Evolutionary conservation across 768 basidiomycete genomes (phyloP).

Genomic region (Psilocybe cyanescens): DNA sequence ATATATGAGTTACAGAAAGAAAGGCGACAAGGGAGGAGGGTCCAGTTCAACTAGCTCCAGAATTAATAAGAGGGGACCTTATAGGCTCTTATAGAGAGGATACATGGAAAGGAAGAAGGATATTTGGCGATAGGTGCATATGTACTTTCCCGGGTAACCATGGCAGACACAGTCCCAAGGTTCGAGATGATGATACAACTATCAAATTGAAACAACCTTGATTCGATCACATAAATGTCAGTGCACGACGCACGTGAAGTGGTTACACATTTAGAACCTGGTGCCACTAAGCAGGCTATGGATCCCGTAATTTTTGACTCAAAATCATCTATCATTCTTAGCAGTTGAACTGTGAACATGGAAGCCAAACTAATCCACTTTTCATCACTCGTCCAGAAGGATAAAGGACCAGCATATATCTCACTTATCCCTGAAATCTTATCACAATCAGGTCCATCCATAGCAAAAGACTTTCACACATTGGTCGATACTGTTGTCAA

Average conservation of each 20-base stretch:
- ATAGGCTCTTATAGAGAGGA: neutral
- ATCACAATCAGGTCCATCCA: conserved; percentile 48
- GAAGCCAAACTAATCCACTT: conserved; percentile 68
- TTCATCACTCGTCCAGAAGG: conserved; percentile 73
- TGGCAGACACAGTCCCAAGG: conserved; percentile 2
- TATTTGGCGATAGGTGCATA: neutral
- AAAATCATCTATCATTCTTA: neutral
- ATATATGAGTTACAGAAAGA: neutral
- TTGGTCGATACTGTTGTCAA: conserved; percentile 84
- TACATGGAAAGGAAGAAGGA: neutral
- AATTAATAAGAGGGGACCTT: neutral
- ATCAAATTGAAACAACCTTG: neutral
- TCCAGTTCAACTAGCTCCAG: conserved; percentile 9
- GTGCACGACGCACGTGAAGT: conserved; percentile 10
- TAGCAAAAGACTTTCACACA: conserved; percentile 62
- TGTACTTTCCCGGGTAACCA: conserved; percentile 1
- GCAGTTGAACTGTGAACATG: conserved; percentile 26
- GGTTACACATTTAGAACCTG: neutral
- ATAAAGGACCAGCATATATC: conserved; percentile 79
- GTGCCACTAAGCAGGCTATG: neutral
- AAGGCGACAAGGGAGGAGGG: neutral
- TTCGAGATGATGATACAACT: conserved; percentile 3
- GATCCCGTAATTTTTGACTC: neutral
- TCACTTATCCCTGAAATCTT: conserved; percentile 70
- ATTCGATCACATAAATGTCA: conserved; percentile 9